Percentiles rank a stretch among this genome's conserved stretches.
These are phyloP conservation scores for Collybiopsis confluens DNA, from an alignment of 768 basidiomycete genomes.

Conservation along the genomic window DNA sequence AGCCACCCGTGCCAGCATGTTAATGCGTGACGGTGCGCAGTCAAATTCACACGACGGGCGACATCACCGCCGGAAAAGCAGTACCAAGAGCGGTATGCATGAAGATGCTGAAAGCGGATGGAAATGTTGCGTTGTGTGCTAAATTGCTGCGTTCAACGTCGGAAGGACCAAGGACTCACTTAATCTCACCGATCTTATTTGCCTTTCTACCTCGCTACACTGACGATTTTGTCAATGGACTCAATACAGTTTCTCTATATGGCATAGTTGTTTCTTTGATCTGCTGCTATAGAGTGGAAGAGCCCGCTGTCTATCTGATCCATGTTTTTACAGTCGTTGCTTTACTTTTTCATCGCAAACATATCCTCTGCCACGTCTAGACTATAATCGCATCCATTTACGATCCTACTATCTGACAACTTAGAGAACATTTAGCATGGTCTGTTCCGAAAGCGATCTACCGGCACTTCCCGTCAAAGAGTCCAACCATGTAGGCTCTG, in stretches of 20 bases:
- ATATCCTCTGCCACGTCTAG: slow-evolving; percentile 1
- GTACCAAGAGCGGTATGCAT: slow-evolving; percentile 36
- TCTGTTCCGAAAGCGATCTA: background rate
- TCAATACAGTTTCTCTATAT: no score
- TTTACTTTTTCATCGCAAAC: slow-evolving; percentile 1
- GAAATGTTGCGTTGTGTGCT: slow-evolving; percentile 71
- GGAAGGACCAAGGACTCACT: background rate
- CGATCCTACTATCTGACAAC: no score
- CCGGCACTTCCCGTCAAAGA: no score
- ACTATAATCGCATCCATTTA: slow-evolving; percentile 3
- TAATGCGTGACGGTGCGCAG: slow-evolving; percentile 84
- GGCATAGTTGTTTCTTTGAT: background rate
- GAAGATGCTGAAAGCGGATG: slow-evolving; percentile 43
- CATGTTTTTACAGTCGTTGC: background rate
- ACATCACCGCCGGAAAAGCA: slow-evolving; percentile 53
- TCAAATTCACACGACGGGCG: slow-evolving; percentile 35
- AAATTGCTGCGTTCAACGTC: slow-evolving; percentile 9
- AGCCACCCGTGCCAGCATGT: slow-evolving; percentile 93
- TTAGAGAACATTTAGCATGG: no score
- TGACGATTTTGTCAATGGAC: background rate
- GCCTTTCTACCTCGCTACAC: background rate
- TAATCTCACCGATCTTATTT: background rate
- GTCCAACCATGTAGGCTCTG: no score
- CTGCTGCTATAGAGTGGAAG: background rate
- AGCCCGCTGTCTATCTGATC: background rate